Percentiles rank a stretch among this genome's conserved stretches.
Evolutionary conservation across 352 stramenopile species (phyloP).

Genomic region (Phytophthora kernoviae): DNA sequence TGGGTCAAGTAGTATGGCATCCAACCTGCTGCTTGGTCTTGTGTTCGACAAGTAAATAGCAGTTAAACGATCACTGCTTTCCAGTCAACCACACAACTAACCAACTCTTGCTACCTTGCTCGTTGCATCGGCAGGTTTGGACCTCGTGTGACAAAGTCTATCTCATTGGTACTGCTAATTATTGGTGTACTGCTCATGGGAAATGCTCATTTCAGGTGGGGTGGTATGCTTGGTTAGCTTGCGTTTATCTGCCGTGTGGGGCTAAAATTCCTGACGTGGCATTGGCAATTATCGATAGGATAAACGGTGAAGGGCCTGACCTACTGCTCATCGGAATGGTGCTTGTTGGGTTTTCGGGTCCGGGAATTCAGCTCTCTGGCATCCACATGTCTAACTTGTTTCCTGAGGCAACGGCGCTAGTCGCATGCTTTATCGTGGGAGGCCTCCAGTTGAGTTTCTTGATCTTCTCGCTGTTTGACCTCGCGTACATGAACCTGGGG

Average conservation of each 20-base stretch:
- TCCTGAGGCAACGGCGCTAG: conserved; percentile 62
- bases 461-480: conserved; percentile 69
- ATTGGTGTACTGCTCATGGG: conserved; percentile 55
- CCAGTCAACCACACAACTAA: not conserved
- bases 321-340: conserved; percentile 67
- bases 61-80: too few species aligned
- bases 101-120: not conserved
- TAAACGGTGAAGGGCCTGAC: conserved; percentile 34
- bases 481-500: conserved; percentile 45
- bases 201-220: conserved; percentile 46
- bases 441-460: conserved; percentile 76
- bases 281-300: conserved; percentile 16
- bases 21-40: conserved; percentile 64
- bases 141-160: conserved; percentile 54
- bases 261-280: too few species aligned
- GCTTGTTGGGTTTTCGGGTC: conserved; percentile 66
- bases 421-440: conserved; percentile 75
- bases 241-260: not conserved
- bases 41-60: conserved; percentile 56
- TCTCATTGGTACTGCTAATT: conserved; percentile 57
- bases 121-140: conserved; percentile 41
- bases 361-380: conserved; percentile 65
- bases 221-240: conserved; percentile 2
- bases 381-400: conserved; percentile 84
- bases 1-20: conserved; percentile 63